Conservation (phyloP, 2,329 filamentous ascomycete species). For the Diaporthe sp. region DNA sequence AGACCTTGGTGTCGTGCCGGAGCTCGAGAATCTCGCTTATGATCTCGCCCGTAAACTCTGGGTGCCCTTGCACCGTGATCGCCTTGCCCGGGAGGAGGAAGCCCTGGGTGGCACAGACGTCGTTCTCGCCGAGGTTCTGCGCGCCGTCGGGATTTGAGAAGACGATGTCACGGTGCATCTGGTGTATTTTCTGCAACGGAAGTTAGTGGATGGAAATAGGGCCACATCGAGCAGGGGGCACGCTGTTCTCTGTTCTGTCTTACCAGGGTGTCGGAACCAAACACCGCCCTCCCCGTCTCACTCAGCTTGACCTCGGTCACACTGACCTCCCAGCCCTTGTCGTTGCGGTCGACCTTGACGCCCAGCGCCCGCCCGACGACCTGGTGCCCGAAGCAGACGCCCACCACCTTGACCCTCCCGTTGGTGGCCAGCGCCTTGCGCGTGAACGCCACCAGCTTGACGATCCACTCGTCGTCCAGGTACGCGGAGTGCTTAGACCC, state of each 20-base stretch:
- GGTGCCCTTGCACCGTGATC: conserved; percentile 87
- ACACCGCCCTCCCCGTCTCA: conserved; percentile 75
- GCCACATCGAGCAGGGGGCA: not conserved
- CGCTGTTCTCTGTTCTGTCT: conserved; percentile 35
- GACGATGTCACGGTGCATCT: conserved; percentile 89
- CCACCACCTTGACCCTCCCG: conserved; percentile 76
- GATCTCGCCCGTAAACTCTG: conserved; percentile 81
- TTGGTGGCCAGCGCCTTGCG: conserved; percentile 63
- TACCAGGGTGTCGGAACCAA: conserved; percentile 71
- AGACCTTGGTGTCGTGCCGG: conserved; percentile 74
- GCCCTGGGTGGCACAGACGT: conserved; percentile 78
- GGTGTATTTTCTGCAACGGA: conserved; percentile 64
- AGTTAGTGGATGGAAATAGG: not conserved
- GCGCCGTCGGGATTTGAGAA: conserved; percentile 70
- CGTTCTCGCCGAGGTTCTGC: conserved; percentile 72
- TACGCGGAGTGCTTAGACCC: conserved; percentile 81
- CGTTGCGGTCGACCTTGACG: conserved; percentile 72
- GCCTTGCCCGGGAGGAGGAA: conserved; percentile 76
- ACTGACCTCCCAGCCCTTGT: conserved; percentile 83
- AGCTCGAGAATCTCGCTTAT: conserved; percentile 74
- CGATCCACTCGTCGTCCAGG: conserved; percentile 80
- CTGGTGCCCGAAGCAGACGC: conserved; percentile 90
- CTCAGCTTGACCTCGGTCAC: conserved; percentile 77
- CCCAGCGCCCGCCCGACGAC: conserved; percentile 81
- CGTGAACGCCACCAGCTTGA: conserved; percentile 77